phyloP scores from a whole-genome alignment of 441 rosid species.

The Eugenia klotzschiana region DNA sequence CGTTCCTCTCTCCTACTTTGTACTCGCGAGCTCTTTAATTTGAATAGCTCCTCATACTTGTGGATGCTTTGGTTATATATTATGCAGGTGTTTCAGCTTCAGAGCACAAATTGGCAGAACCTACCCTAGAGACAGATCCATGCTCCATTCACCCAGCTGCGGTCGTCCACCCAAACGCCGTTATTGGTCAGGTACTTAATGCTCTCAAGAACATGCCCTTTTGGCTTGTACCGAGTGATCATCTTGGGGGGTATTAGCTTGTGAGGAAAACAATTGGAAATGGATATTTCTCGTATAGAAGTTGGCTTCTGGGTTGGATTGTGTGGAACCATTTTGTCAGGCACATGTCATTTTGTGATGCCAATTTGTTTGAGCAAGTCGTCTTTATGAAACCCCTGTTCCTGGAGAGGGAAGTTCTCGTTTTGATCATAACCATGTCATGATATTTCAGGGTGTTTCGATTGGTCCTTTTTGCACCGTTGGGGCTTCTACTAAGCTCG shows the following conservation, averaged over 20 bases:
- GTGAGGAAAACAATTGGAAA: neutral
- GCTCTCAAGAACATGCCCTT: neutral
- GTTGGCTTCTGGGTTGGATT: neutral
- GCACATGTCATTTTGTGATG: neutral
- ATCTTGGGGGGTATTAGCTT: neutral
- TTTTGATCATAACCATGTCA: neutral
- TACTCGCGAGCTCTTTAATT: neutral
- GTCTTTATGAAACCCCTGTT: neutral
- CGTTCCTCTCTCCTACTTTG: neutral
- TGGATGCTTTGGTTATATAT: neutral
- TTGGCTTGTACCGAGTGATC: neutral
- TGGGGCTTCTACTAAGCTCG: slow-evolving; percentile 63
- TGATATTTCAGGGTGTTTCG: slow-evolving; percentile 43
- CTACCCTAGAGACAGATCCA: neutral
- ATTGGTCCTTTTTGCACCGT: slow-evolving; percentile 77
- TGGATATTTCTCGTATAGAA: neutral
- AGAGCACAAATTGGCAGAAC: slow-evolving; percentile 9
- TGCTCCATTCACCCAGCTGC: slow-evolving; percentile 62
- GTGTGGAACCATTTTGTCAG: neutral
- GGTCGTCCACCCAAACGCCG: slow-evolving; percentile 61
- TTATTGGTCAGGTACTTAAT: slow-evolving; percentile 46
- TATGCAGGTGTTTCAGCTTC: slow-evolving; percentile 20
- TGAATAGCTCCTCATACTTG: neutral
- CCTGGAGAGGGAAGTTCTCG: neutral
- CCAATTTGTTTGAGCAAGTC: neutral